Base-by-base conservation (phyloP, 805 yeast genomes). In the Diddensiella caesifluorescens region DNA sequence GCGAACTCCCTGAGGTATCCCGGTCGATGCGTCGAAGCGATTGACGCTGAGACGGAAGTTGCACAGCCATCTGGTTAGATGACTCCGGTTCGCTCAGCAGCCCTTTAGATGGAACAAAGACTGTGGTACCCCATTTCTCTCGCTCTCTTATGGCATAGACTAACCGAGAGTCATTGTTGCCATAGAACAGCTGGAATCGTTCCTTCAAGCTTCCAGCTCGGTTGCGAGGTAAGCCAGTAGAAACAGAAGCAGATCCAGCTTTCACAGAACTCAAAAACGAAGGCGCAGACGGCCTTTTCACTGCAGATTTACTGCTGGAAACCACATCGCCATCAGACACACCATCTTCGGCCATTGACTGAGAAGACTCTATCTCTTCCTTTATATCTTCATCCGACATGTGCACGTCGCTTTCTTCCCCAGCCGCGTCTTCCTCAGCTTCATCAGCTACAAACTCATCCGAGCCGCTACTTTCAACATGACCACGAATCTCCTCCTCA, bases 61-160 rank as follows among this genome's bases (percentile, higher is more conserved):
- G 16, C 7, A 19, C 15, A n/a, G 32, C 32, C 12, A 19, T 6
- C 12, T 13, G 32, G 6, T 19, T 19, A 9, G 7, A n/a, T 7
- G 32, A 7, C 16, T 29, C 32, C 6, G 38, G 43, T 0, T 27
- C 27, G 2, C 56, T 58, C 38, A 59, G 39, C 4, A 38, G 56
- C 46, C 3, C 57, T 49, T 28, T 64, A 61, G 22, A 67, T 63
- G 52, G 75, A 55, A 50, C 59, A 46, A 77, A 77, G 28, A 75
- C 47, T 21, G 64, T 59, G 1, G 59, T 58, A 26, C 75, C 77
- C 77, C 82, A 80, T 3, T 60, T 61, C 13, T 63, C 66, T 44
- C 80, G 72, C 27, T 70, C 64, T 19, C 67, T 58, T 3, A 74
- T 59, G 2, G 75, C 59, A 13, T 59, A 57, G 7, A 71, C 57